A percentile compares a stretch with the other conserved stretches of the same genome.
phyloP scores from a whole-genome alignment of 1,284 basidiomycete genomes.

The Xerocomus minutiporus region DNA sequence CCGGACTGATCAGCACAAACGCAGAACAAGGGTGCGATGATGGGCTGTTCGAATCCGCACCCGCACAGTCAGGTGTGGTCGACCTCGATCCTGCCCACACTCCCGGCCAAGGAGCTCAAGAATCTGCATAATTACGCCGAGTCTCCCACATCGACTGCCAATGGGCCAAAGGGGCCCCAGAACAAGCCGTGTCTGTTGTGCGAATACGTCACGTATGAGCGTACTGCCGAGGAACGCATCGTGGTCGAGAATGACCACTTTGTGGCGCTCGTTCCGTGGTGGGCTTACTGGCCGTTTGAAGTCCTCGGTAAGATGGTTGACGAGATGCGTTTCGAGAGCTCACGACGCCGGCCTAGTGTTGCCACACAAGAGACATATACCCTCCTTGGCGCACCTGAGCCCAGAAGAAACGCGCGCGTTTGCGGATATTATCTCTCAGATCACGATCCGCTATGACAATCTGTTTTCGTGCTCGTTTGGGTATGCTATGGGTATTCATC shows the following conservation, averaged over 20 bases:
- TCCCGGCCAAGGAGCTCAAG: conserved; percentile 62
- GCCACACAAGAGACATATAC: conserved; percentile 74
- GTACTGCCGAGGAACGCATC: conserved; percentile 55
- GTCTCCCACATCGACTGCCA: conserved; percentile 34
- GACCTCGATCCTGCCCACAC: conserved; percentile 67
- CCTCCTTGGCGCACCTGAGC: conserved; percentile 62
- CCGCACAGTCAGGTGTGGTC: conserved; percentile 95
- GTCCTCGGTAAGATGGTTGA: conserved; percentile 53
- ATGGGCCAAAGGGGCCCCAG: conserved; percentile 55
- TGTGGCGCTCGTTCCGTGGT: conserved; percentile 89
- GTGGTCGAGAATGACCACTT: conserved; percentile 78
- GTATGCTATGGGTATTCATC: conserved; percentile 96
- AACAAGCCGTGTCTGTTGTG: conserved; percentile 75
- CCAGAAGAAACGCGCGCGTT: conserved; percentile 58
- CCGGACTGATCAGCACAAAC: background rate
- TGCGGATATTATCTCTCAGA: conserved; percentile 58
- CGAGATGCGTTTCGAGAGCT: conserved; percentile 1
- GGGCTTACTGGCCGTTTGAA: conserved; percentile 97
- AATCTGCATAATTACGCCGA: conserved; percentile 57
- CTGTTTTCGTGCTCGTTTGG: conserved; percentile 85
- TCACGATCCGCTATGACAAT: conserved; percentile 83
- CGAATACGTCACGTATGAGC: conserved; percentile 78
- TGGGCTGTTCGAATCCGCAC: conserved; percentile 96
- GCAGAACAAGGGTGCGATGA: conserved; percentile 91
- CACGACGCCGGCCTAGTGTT: conserved; percentile 49